These are phyloP conservation scores for Ceratobasidium sp. DNA, from an alignment of 1,284 basidiomycete species.

Conservation along the genomic window DNA sequence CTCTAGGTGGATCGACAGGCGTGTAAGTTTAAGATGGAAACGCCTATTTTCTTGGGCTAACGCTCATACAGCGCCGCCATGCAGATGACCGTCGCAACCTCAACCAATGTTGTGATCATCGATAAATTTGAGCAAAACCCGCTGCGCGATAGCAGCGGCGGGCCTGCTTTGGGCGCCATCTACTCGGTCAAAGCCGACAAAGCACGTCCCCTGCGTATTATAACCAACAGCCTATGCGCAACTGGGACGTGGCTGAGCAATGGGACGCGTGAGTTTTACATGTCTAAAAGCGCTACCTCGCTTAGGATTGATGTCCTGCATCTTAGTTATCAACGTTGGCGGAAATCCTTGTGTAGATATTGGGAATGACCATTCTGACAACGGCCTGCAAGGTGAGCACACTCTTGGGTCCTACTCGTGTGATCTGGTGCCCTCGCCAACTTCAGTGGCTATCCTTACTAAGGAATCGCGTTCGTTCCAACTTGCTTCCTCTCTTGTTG, in stretches of 20 bases:
- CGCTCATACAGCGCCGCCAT: slow-evolving; percentile 59
- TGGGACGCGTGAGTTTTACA: slow-evolving; percentile 58
- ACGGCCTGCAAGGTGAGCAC: slow-evolving; percentile 5
- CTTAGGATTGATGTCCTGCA: neutral
- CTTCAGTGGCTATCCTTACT: too few relatives aligned
- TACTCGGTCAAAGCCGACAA: slow-evolving; percentile 71
- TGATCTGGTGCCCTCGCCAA: too few relatives aligned
- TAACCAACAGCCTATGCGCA: slow-evolving; percentile 89
- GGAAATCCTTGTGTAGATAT: slow-evolving; percentile 69
- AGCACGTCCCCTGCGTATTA: slow-evolving; percentile 66
- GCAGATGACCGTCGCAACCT: slow-evolving; percentile 75
- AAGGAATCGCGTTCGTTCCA: too few relatives aligned
- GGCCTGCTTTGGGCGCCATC: slow-evolving; percentile 75
- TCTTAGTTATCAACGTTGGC: slow-evolving; percentile 67
- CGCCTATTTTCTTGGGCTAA: neutral
- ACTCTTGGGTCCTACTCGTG: too few relatives aligned
- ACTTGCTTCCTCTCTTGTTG: too few relatives aligned
- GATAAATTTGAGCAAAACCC: slow-evolving; percentile 89
- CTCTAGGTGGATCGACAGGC: slow-evolving; percentile 9
- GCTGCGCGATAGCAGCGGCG: slow-evolving; percentile 54
- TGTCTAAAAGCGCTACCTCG: neutral
- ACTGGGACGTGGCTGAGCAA: slow-evolving; percentile 78
- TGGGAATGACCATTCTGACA: neutral
- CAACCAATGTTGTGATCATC: slow-evolving; percentile 71
- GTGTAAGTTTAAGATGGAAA: slow-evolving; percentile 1